phyloP scores from a whole-genome alignment of 2,329 filamentous ascomycete genomes.

The Talaromyces albobiverticillius region DNA sequence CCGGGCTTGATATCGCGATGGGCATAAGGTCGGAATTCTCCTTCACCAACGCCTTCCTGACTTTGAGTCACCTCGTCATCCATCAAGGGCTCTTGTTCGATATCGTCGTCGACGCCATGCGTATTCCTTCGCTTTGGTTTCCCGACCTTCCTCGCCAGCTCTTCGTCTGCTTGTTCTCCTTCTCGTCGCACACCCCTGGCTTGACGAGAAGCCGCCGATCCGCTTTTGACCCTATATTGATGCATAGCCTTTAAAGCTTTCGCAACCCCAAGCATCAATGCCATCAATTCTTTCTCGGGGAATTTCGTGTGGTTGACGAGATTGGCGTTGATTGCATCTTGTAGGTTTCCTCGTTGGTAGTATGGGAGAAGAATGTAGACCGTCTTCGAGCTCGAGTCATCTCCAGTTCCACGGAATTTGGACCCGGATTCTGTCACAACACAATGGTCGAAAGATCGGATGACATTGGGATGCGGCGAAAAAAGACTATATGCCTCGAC shows the following conservation, averaged over 20 bases:
- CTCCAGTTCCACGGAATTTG: conserved; percentile 55
- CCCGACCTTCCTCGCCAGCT: conserved; percentile 33
- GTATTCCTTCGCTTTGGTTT: conserved; percentile 41
- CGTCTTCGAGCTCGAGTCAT: conserved; percentile 70
- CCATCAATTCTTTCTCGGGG: conserved; percentile 83
- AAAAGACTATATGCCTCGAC: conserved; percentile 96
- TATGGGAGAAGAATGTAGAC: conserved; percentile 96
- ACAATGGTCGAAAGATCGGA: conserved; percentile 77
- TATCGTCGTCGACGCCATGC: conserved; percentile 55
- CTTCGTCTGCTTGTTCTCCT: conserved; percentile 54
- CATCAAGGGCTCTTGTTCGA: conserved; percentile 81
- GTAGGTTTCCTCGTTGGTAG: conserved; percentile 90
- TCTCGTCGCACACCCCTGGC: conserved; percentile 56
- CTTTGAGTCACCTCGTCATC: conserved; percentile 68
- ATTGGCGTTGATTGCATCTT: conserved; percentile 98
- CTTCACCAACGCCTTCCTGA: conserved; percentile 66
- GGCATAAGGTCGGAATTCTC: conserved; percentile 75
- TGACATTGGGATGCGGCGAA: conserved; percentile 77
- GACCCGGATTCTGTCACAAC: conserved; percentile 69
- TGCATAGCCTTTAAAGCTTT: conserved; percentile 88
- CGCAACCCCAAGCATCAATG: conserved; percentile 87
- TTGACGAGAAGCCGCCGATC: conserved; percentile 53
- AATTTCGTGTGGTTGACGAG: conserved; percentile 91
- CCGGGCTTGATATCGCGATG: conserved; percentile 97
- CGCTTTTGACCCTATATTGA: conserved; percentile 67